Base-by-base conservation (phyloP, 2,329 filamentous ascomycete species). In the Ceratocystis cubensis region DNA sequence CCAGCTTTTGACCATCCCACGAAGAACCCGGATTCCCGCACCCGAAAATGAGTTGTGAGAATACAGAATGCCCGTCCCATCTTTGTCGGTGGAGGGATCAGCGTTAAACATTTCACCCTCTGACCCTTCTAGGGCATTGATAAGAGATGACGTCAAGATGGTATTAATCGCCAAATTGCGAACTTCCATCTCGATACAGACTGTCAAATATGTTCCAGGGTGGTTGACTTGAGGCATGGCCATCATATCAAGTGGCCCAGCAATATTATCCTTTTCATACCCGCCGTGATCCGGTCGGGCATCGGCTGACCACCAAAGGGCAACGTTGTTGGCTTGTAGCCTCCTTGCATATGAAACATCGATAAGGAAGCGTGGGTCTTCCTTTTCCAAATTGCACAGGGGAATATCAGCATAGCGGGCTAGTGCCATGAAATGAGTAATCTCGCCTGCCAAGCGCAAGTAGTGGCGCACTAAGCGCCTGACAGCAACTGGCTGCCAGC, bases 1-100 rank as follows among this genome's bases (percentile, higher is more conserved):
- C 95, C 95, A 99, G 2, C 89, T 84, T 75, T 96, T 96, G 71
- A 99, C 94, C 92, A 99, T 96, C 72, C 97, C 95, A 15, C 94
- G 88, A 2, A 99, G 81, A 0, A 99, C 94, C 5, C 87, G 83
- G 3, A 97, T 89, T 65, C 91, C 90, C 2, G 93, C 91, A 63
- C 91, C 89, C n/a, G 93, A 88, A 74, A 99, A 99, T 0, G 93
- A 90, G 13, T 76, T 76, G 57, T 77, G 76, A 4, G 73, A 75
- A 1, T 76, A 73, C 33, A 78, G 75, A 30, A 71, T 82, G 2
- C 63, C 41, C 7, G 57, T 66, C 17, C 68, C 64, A 41, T 68
- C 69, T 15, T 61, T 67, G 68, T 88, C 88, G 0, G 82, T 79
- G 0, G 85, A 87, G 33, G 86, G 82, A 66, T 88, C 85, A 0